phyloP scores from a whole-genome alignment of 805 yeast genomes.

The Metschnikowia kunwiensis region DNA sequence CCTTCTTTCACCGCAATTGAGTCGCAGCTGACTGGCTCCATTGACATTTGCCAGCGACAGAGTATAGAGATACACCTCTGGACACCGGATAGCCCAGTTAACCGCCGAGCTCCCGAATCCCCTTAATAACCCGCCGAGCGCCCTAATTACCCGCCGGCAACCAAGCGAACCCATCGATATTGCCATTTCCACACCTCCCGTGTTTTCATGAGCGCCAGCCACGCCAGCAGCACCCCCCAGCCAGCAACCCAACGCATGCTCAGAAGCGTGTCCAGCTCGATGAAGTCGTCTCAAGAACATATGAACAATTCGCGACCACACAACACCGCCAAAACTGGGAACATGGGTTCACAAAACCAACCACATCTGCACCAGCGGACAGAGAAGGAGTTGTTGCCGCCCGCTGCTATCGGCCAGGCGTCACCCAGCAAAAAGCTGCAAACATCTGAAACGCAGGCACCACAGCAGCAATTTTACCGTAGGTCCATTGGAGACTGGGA shows the following conservation, averaged over 20 bases:
- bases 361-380: neutral
- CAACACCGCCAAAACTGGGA: neutral
- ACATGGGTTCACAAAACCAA: neutral
- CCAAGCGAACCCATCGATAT: too few species aligned
- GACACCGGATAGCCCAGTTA: too few species aligned
- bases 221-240: constrained; percentile 16
- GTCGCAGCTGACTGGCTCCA: too few species aligned
- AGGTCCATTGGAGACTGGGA: constrained; percentile 96
- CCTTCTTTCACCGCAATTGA: too few species aligned
- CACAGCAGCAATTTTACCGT: constrained; percentile 63
- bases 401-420: constrained; percentile 11
- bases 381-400: constrained; percentile 15
- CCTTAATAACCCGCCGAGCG: too few species aligned
- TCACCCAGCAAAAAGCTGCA: constrained; percentile 1
- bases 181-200: neutral
- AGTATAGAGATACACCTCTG: too few species aligned
- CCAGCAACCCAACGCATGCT: constrained; percentile 74
- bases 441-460: constrained; percentile 5
- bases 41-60: too few species aligned
- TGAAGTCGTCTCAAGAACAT: constrained; percentile 7
- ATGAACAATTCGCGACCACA: neutral
- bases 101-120: too few species aligned
- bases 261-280: constrained; percentile 40
- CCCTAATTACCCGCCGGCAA: too few species aligned
- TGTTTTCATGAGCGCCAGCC: constrained; percentile 4